Evolutionary conservation across 108 stramenopile genomes (phyloP).

Genomic region (Stephanodiscus minutulus): DNA sequence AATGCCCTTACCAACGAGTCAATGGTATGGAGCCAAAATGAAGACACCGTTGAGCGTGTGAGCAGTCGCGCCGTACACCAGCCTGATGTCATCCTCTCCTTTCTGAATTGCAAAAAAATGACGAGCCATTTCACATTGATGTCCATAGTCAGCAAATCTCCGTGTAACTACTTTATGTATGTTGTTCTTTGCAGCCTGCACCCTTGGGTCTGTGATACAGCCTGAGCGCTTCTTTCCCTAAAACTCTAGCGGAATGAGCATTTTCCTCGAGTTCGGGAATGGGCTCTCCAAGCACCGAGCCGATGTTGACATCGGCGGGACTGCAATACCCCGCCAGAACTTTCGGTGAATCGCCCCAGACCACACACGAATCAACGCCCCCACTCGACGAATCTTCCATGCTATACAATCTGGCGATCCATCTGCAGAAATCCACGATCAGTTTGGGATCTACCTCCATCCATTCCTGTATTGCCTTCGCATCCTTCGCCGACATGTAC

Average conservation of each 20-base stretch:
- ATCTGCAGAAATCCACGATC: background rate
- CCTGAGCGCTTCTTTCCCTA: too few relatives aligned
- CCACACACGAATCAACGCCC: background rate
- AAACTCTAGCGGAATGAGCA: background rate
- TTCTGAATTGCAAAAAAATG: constrained; percentile 52
- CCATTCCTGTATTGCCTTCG: background rate
- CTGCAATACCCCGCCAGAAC: background rate
- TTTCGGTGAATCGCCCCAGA: constrained; percentile 12
- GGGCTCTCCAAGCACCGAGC: background rate
- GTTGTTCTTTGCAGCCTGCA: too few relatives aligned
- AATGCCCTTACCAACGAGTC: background rate
- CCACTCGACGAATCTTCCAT: constrained; percentile 3
- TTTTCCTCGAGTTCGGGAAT: background rate
- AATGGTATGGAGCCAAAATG: constrained; percentile 49
- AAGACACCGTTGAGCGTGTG: constrained; percentile 41
- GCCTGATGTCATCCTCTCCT: constrained; percentile 45
- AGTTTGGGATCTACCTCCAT: background rate
- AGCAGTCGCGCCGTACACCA: constrained; percentile 53
- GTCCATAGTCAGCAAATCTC: too few relatives aligned
- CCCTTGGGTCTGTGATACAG: too few relatives aligned
- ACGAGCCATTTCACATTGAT: too few relatives aligned
- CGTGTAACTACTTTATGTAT: too few relatives aligned
- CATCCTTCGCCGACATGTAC: background rate
- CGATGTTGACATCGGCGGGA: constrained; percentile 8
- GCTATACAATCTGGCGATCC: constrained; percentile 4